Conservation (phyloP, 441 rosid species). For the Manihot esculenta region DNA sequence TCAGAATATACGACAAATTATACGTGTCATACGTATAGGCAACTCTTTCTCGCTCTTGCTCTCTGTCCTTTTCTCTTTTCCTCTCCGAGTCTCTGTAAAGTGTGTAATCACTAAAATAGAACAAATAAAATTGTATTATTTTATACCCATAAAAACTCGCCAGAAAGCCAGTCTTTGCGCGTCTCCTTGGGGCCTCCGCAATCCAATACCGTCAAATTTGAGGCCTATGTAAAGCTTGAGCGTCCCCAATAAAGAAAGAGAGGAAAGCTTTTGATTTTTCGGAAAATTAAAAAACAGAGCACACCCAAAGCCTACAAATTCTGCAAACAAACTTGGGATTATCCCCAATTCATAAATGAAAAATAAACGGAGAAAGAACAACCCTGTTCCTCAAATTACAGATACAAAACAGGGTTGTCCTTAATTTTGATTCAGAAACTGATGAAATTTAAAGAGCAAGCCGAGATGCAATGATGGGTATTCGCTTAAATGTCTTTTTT, state of each 20-base stretch:
- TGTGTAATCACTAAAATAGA: background rate
- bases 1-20: conserved; percentile 22
- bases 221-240: conserved; percentile 10
- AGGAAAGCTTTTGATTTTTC: background rate
- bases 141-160: conserved; percentile 25
- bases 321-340: background rate
- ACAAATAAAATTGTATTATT: background rate
- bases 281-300: conserved; percentile 8
- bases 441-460: background rate
- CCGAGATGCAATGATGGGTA: background rate
- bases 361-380: conserved; percentile 17
- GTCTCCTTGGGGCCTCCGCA: conserved; percentile 22
- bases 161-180: conserved; percentile 14
- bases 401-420: conserved; percentile 18
- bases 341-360: background rate
- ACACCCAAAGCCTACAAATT: background rate
- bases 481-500: no score
- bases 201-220: conserved; percentile 23
- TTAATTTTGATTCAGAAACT: background rate
- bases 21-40: conserved; percentile 25
- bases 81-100: background rate
- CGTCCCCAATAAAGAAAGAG: background rate
- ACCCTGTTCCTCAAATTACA: conserved; percentile 29
- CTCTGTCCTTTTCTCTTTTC: no score
- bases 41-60: conserved; percentile 1